A percentile compares a stretch with the other conserved stretches of the same genome.
Evolutionary conservation across 306 rosid species (phyloP).

Genomic region (Quercus wislizeni): DNA sequence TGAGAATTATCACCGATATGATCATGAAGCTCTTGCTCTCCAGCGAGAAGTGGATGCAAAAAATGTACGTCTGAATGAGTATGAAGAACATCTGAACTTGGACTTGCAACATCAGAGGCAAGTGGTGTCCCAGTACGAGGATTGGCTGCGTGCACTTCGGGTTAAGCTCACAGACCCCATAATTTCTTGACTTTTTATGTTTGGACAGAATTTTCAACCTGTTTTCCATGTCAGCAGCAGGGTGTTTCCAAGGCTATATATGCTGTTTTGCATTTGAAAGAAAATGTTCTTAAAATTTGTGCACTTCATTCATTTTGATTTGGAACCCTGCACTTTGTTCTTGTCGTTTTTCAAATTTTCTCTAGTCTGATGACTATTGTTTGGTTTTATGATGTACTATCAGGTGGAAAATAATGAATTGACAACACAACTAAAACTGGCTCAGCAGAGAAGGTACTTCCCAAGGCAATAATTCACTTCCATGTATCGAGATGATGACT

Average conservation of each 20-base stretch:
- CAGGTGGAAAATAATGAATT: conserved; percentile 82
- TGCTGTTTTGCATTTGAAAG: no score
- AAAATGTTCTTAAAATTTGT: not conserved
- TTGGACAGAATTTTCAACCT: no score
- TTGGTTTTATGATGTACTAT: not conserved
- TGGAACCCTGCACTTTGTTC: no score
- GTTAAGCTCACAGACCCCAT: no score
- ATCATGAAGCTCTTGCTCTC: conserved; percentile 31
- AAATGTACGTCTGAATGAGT: no score
- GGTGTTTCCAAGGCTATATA: no score
- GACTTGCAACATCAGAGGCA: conserved; percentile 53
- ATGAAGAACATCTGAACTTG: conserved; percentile 19
- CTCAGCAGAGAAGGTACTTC: conserved; percentile 62
- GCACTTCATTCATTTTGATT: not conserved
- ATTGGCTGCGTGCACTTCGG: not conserved
- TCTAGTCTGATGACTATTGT: not conserved
- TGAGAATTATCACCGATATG: no score
- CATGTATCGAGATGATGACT: no score
- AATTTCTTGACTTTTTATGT: no score
- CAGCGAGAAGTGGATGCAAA: conserved; percentile 34
- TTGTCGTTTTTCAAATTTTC: not conserved
- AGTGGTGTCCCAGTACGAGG: conserved; percentile 64
- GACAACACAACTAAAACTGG: conserved; percentile 60
- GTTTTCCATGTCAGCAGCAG: no score
- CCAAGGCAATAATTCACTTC: no score